Conservation (phyloP, 225 moss, liverwort and hornwort species). For the Rhytidiadelphus loreus region DNA sequence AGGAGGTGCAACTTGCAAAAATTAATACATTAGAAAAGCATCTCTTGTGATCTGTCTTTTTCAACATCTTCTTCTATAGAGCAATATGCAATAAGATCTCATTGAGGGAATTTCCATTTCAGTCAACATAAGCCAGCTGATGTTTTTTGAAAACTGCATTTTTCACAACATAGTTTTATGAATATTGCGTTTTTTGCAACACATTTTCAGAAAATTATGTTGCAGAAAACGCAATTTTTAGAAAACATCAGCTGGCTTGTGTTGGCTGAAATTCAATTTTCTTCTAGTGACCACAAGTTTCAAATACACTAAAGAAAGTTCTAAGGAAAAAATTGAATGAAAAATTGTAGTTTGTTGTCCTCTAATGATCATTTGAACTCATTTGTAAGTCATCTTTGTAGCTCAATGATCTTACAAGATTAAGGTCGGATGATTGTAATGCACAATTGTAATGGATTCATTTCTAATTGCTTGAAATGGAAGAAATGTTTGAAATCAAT, state of each 20-base stretch:
- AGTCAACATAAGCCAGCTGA: too few species aligned
- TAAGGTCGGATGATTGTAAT: background rate
- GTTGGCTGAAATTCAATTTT: too few species aligned
- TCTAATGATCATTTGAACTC: background rate
- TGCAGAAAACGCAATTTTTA: too few species aligned
- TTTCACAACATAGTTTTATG: too few species aligned
- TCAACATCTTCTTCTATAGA: background rate
- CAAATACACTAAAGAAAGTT: background rate
- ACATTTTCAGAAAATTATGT: too few species aligned
- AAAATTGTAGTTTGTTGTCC: background rate
- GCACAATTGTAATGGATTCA: background rate
- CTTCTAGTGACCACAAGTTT: background rate
- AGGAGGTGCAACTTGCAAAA: background rate
- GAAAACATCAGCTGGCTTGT: too few species aligned
- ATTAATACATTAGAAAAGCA: background rate
- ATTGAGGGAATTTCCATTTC: too few species aligned
- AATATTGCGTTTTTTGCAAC: too few species aligned
- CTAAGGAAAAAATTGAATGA: background rate
- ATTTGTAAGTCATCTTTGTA: background rate
- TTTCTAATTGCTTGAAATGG: background rate
- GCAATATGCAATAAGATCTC: accelerated
- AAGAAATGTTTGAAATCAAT: too few species aligned
- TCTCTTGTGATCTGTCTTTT: background rate
- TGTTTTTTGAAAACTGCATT: too few species aligned
- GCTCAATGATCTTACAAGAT: background rate